Percentiles rank a stretch among this genome's conserved stretches.
These are phyloP conservation scores for Pyrus pyrifolia DNA, from an alignment of 306 rosid genomes.

Conservation along the genomic window DNA sequence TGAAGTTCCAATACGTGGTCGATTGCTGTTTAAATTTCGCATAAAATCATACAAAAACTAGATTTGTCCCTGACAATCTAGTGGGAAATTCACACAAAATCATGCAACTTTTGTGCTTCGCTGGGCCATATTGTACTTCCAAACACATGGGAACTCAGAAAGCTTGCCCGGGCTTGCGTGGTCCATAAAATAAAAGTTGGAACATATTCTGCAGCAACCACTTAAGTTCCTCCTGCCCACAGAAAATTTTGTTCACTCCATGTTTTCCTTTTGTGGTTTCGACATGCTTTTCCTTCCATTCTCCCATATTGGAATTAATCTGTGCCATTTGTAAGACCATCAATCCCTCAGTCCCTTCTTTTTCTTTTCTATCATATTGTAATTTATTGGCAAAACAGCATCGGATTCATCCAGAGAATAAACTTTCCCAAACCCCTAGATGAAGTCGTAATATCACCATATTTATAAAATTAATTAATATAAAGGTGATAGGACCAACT, in stretches of 20 bases:
- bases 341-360: neutral
- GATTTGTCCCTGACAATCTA: neutral
- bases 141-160: neutral
- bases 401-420: slow-evolving; percentile 1
- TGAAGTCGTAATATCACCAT: neutral
- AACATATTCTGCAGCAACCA: neutral
- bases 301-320: neutral
- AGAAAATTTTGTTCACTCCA: neutral
- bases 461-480: too few species aligned
- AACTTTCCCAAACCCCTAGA: neutral
- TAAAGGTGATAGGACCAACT: neutral
- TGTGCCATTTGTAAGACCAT: neutral
- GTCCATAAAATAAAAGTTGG: neutral
- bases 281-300: neutral
- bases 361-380: neutral
- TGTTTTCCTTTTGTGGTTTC: neutral
- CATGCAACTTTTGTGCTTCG: neutral
- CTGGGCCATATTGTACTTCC: neutral
- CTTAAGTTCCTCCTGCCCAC: neutral
- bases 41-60: neutral
- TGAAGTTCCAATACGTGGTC: neutral
- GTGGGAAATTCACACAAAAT: neutral
- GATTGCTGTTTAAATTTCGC: neutral
- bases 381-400: neutral
- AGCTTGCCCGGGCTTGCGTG: neutral